A percentile compares a stretch with the other conserved stretches of the same genome.
phyloP scores from a whole-genome alignment of 2,329 filamentous ascomycete genomes.

The Fusarium circinatum region DNA sequence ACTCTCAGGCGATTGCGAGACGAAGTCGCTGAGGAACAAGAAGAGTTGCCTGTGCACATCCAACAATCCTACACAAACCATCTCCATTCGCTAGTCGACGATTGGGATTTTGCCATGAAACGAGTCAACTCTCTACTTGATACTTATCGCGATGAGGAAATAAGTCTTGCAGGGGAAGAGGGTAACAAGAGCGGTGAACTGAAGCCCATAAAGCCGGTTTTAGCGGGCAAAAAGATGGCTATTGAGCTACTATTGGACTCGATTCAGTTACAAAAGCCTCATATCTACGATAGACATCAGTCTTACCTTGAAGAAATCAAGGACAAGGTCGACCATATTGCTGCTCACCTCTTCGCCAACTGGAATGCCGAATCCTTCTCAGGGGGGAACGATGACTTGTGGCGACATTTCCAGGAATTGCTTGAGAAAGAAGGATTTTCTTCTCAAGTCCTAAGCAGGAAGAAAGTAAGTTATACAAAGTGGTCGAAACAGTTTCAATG shows the following conservation, averaged over 20 bases:
- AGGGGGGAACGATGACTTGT: neutral
- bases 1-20: neutral
- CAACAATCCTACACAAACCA: neutral
- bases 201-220: neutral
- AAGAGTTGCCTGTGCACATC: neutral
- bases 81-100: neutral
- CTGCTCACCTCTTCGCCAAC: neutral
- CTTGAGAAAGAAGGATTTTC: neutral
- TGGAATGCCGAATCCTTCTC: neutral
- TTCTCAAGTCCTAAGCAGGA: neutral
- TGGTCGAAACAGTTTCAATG: neutral
- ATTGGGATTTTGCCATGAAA: neutral
- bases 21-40: neutral
- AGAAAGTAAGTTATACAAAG: neutral
- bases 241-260: rapidly evolving
- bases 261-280: neutral
- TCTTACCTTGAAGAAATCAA: neutral
- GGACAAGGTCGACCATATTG: neutral
- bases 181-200: neutral
- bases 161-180: neutral
- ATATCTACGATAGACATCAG: rapidly evolving
- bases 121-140: neutral
- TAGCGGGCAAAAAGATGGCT: neutral
- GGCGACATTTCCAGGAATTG: neutral
- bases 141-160: neutral